Evolutionary conservation across 176 grass and related monocot genomes (phyloP).

Genomic region (Zea luxurians): DNA sequence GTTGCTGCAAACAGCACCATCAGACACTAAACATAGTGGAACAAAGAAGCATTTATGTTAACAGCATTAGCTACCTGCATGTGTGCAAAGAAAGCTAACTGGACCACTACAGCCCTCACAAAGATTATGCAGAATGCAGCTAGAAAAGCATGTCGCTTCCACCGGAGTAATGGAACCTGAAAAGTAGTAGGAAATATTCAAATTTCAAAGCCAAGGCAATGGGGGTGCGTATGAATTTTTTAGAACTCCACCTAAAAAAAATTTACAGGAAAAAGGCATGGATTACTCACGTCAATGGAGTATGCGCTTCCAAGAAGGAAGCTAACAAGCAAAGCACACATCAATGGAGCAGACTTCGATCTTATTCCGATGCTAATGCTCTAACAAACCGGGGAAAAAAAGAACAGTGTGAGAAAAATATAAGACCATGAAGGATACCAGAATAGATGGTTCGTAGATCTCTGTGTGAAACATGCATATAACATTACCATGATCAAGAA

Average conservation of each 20-base stretch:
- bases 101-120: slow-evolving; percentile 76
- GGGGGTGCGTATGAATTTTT: slow-evolving; percentile 4
- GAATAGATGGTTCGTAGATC: background rate
- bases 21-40: slow-evolving; percentile 24
- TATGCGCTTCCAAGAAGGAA: slow-evolving; percentile 94
- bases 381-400: slow-evolving; percentile 40
- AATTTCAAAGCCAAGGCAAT: background rate
- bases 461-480: background rate
- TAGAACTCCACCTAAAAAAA: background rate
- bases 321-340: slow-evolving; percentile 59
- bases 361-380: slow-evolving; percentile 68
- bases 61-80: slow-evolving; percentile 65
- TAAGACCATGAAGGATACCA: background rate
- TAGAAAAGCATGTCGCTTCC: slow-evolving; percentile 76
- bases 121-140: slow-evolving; percentile 73
- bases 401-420: background rate
- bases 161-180: slow-evolving; percentile 70
- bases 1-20: slow-evolving; percentile 55
- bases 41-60: slow-evolving; percentile 2
- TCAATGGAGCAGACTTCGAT: slow-evolving; percentile 57
- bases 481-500: slow-evolving; percentile 68
- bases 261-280: background rate
- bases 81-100: slow-evolving; percentile 80
- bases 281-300: slow-evolving; percentile 69
- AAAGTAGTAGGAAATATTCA: background rate